These are phyloP conservation scores for Diaporthe vexans DNA, from an alignment of 2,329 filamentous ascomycete genomes.

Conservation along the genomic window DNA sequence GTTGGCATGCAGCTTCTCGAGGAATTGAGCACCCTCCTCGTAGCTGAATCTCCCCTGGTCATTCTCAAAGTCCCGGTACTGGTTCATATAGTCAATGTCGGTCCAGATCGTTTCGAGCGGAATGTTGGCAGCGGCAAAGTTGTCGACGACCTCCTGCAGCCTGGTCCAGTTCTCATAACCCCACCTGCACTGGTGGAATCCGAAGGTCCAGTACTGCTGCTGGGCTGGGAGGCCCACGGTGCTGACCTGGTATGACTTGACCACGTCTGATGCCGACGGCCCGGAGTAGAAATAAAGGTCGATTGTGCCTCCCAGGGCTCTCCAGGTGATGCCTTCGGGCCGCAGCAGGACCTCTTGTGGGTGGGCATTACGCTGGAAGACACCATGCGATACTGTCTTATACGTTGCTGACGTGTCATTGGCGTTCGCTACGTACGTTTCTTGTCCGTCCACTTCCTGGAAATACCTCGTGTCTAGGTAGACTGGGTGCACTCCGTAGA, in stretches of 20 bases:
- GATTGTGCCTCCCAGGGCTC: conserved; percentile 80
- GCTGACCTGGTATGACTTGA: conserved; percentile 77
- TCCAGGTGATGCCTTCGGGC: conserved; percentile 77
- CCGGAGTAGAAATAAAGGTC: conserved; percentile 87
- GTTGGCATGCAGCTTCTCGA: conserved; percentile 72
- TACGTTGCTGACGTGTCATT: conserved; percentile 68
- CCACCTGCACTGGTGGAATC: conserved; percentile 88
- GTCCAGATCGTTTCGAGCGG: conserved; percentile 82
- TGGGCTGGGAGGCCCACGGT: conserved; percentile 80
- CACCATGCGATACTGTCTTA: conserved; percentile 79
- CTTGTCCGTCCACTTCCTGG: conserved; percentile 63
- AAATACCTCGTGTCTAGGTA: conserved; percentile 87
- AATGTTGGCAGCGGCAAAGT: conserved; percentile 74
- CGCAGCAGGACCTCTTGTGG: conserved; percentile 79
- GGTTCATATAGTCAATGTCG: conserved; percentile 80
- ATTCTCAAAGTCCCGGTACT: conserved; percentile 73
- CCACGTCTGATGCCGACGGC: conserved; percentile 76
- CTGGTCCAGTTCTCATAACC: conserved; percentile 82
- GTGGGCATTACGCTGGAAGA: conserved; percentile 83
- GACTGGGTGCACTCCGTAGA: conserved; percentile 84
- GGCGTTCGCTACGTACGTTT: conserved; percentile 68
- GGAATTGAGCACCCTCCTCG: conserved; percentile 70
- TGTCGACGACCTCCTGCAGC: conserved; percentile 75
- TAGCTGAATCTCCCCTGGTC: conserved; percentile 71
- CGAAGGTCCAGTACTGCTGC: conserved; percentile 86